Percentiles rank a stretch among this genome's conserved stretches.
Evolutionary conservation across 2,329 filamentous ascomycete species (phyloP).

Genomic region (Sordariomycetes sp.): DNA sequence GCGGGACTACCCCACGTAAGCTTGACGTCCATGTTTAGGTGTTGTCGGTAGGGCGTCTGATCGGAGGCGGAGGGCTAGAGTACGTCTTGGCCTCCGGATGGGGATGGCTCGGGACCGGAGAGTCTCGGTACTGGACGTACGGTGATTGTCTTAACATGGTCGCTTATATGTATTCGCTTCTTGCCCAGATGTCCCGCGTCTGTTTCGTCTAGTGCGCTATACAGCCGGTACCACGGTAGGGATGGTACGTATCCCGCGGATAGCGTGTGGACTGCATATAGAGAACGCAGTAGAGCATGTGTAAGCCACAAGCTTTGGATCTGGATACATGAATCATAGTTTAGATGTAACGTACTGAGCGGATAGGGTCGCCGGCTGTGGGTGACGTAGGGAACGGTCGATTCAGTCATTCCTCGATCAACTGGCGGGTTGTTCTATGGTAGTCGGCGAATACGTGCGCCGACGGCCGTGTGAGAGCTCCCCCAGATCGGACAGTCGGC

Average conservation of each 20-base stretch:
- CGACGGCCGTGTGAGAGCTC: background rate
- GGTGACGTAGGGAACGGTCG: background rate
- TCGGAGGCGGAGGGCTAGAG: background rate
- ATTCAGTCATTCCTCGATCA: background rate
- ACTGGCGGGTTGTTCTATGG: background rate
- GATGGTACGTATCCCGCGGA: background rate
- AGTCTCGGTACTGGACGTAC: background rate
- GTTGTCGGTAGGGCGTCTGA: background rate
- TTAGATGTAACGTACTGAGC: background rate
- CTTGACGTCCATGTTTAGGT: constrained; percentile 22
- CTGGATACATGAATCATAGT: background rate
- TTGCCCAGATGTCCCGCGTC: background rate
- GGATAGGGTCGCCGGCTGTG: background rate
- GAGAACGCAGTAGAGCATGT: background rate
- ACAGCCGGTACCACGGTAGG: background rate
- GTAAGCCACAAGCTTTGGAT: background rate
- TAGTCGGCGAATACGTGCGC: background rate
- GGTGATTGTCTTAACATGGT: background rate
- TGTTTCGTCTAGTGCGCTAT: background rate
- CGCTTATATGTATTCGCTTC: background rate
- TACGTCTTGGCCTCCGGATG: background rate
- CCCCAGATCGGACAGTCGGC: background rate
- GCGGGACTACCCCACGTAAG: constrained; percentile 41
- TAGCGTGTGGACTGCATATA: background rate
- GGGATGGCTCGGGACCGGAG: background rate